Evolutionary conservation across 768 basidiomycete genomes (phyloP).

Genomic region (Steccherinum ochraceum): DNA sequence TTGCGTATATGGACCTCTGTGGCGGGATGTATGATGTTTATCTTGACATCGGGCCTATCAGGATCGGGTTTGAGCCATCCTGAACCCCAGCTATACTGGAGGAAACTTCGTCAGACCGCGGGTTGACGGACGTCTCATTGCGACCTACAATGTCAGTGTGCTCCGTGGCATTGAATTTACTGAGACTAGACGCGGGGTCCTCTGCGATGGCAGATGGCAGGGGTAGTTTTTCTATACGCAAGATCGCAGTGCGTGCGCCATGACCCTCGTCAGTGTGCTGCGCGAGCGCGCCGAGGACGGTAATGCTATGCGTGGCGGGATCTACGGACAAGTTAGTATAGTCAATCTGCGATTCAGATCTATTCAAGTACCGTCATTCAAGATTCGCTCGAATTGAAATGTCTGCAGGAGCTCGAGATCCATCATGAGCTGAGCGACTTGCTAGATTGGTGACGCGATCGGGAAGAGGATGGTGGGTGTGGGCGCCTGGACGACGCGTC

Average conservation of each 20-base stretch:
- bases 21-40: slow-evolving; percentile 82
- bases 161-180: slow-evolving; percentile 41
- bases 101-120: slow-evolving; percentile 9
- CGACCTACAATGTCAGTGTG: slow-evolving; percentile 62
- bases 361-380: slow-evolving; percentile 40
- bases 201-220: slow-evolving; percentile 39
- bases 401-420: neutral
- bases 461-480: too few species aligned
- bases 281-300: slow-evolving; percentile 62
- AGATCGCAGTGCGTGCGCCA: slow-evolving; percentile 39
- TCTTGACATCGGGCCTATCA: slow-evolving; percentile 63
- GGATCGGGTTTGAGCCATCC: slow-evolving; percentile 50
- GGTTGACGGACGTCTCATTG: neutral
- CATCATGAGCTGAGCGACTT: too few species aligned
- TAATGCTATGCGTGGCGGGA: slow-evolving; percentile 51
- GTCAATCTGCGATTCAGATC: neutral
- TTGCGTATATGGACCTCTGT: slow-evolving; percentile 88
- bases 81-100: slow-evolving; percentile 76
- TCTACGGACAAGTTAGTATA: slow-evolving; percentile 30
- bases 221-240: slow-evolving; percentile 75
- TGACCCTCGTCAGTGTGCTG: slow-evolving; percentile 12
- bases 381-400: slow-evolving; percentile 38
- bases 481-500: too few species aligned
- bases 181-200: slow-evolving; percentile 34
- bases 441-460: too few species aligned